A percentile compares a stretch with the other conserved stretches of the same genome.
Conservation (phyloP, 768 basidiomycete species). For the Imleria badia region DNA sequence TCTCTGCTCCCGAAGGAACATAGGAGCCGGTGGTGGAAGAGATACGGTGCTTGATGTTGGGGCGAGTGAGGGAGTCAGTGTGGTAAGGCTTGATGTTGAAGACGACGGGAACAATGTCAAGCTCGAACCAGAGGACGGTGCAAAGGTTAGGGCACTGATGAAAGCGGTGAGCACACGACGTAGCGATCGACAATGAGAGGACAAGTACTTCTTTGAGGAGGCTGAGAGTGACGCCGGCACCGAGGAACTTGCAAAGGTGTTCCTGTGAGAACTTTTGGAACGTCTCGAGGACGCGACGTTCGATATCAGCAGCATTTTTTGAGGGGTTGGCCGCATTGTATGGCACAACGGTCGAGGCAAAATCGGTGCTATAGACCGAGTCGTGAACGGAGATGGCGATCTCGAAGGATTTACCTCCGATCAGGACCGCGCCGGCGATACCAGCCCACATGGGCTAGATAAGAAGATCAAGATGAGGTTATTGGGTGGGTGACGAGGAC, state of each 20-base stretch:
- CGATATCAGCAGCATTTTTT: constrained; percentile 60
- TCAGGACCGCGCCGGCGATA: constrained; percentile 60
- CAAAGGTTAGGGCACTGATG: constrained; percentile 74
- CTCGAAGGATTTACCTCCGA: constrained; percentile 62
- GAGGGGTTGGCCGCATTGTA: constrained; percentile 52
- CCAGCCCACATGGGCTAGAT: constrained; percentile 86
- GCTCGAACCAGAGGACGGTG: constrained; percentile 78
- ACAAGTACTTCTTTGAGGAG: constrained; percentile 64
- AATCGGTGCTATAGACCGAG: constrained; percentile 83
- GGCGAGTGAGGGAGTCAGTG: constrained; percentile 73
- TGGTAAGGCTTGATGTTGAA: constrained; percentile 86
- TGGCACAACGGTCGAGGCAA: constrained; percentile 54
- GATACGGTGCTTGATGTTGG: constrained; percentile 80
- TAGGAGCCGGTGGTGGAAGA: constrained; percentile 79
- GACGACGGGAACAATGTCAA: constrained; percentile 82
- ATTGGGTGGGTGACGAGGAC: constrained; percentile 21
- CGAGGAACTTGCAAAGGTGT: constrained; percentile 85
- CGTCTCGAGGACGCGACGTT: constrained; percentile 59
- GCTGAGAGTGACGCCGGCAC: constrained; percentile 71
- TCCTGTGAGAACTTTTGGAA: constrained; percentile 71
- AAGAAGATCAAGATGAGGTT: constrained; percentile 14
- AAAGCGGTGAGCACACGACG: constrained; percentile 22
- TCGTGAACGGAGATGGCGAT: constrained; percentile 81
- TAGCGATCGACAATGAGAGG: constrained; percentile 4
- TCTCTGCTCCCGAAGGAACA: constrained; percentile 73